Evolutionary conservation across 106 monocot genomes (phyloP).

Genomic region (Platanthera zijinensis): DNA sequence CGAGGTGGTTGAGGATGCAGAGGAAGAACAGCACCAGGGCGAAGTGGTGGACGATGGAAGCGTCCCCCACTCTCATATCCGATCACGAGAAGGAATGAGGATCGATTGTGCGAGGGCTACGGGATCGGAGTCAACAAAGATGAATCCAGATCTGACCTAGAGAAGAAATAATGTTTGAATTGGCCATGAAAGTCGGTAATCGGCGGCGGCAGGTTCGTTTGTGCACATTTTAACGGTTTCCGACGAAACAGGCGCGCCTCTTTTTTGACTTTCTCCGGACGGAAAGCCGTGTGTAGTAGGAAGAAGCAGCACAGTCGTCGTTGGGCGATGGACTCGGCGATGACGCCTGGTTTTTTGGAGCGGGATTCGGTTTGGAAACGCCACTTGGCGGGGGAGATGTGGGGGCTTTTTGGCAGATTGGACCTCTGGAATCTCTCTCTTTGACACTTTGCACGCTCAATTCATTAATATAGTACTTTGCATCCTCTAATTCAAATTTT

Average conservation of each 20-base stretch:
- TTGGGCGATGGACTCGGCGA: too few relatives aligned
- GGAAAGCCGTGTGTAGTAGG: too few relatives aligned
- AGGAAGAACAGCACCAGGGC: slow-evolving; percentile 9
- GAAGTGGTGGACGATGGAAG: slow-evolving; percentile 9
- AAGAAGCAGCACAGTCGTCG: background rate
- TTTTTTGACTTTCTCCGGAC: background rate
- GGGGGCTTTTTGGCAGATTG: too few relatives aligned
- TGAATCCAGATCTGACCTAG: background rate
- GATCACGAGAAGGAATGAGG: background rate
- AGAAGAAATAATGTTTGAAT: too few relatives aligned
- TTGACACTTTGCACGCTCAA: too few relatives aligned
- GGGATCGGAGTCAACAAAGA: background rate
- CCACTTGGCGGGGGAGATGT: too few relatives aligned
- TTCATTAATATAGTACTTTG: too few relatives aligned
- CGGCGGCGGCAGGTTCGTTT: background rate
- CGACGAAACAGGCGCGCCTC: background rate
- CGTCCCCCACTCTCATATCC: background rate
- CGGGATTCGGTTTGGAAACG: too few relatives aligned
- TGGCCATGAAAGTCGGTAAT: too few relatives aligned
- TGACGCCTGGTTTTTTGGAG: too few relatives aligned
- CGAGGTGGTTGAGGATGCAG: slow-evolving; percentile 2
- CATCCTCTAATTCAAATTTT: too few relatives aligned
- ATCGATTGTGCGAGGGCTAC: background rate
- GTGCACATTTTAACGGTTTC: background rate
- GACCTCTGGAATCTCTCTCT: too few relatives aligned